Conservation (phyloP, 2,329 filamentous ascomycete species). For the Mycosphaerella arachidis region DNA sequence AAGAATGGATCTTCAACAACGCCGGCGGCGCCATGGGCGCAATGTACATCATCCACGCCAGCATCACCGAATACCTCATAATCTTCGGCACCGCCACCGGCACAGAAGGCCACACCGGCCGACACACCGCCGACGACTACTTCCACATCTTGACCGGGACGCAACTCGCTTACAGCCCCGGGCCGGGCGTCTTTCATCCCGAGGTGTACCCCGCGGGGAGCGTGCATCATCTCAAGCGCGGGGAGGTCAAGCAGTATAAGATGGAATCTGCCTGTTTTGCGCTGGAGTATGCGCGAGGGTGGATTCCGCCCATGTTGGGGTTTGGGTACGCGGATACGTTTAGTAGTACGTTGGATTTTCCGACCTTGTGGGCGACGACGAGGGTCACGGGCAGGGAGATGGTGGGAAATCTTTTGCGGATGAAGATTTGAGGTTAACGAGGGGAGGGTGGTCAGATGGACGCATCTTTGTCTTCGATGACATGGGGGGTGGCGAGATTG, state of each 20-base stretch:
- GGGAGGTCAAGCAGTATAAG: slow-evolving; percentile 75
- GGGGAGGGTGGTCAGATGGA: background rate
- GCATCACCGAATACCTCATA: slow-evolving; percentile 84
- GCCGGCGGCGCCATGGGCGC: slow-evolving; percentile 86
- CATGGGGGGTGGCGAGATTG: background rate
- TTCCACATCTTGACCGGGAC: slow-evolving; percentile 82
- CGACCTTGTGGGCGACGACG: slow-evolving; percentile 77
- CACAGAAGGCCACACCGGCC: slow-evolving; percentile 82
- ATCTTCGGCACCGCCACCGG: slow-evolving; percentile 80
- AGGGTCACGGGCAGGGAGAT: slow-evolving; percentile 72
- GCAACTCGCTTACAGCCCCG: slow-evolving; percentile 67
- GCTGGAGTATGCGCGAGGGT: slow-evolving; percentile 77
- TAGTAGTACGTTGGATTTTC: slow-evolving; percentile 75
- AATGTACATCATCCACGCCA: slow-evolving; percentile 87
- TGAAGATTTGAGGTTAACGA: slow-evolving; percentile 57
- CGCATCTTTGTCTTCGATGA: too few species aligned
- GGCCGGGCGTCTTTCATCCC: slow-evolving; percentile 55
- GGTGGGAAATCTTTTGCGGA: slow-evolving; percentile 63
- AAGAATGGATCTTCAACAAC: slow-evolving; percentile 91
- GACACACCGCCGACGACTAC: slow-evolving; percentile 90
- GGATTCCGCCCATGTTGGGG: slow-evolving; percentile 89
- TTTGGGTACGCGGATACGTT: slow-evolving; percentile 83
- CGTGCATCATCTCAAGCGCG: slow-evolving; percentile 68
- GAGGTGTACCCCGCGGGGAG: slow-evolving; percentile 66
- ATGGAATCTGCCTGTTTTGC: slow-evolving; percentile 75